Evolutionary conservation across 108 stramenopile genomes (phyloP).

Genomic region (Aurantiochytrium sp.): DNA sequence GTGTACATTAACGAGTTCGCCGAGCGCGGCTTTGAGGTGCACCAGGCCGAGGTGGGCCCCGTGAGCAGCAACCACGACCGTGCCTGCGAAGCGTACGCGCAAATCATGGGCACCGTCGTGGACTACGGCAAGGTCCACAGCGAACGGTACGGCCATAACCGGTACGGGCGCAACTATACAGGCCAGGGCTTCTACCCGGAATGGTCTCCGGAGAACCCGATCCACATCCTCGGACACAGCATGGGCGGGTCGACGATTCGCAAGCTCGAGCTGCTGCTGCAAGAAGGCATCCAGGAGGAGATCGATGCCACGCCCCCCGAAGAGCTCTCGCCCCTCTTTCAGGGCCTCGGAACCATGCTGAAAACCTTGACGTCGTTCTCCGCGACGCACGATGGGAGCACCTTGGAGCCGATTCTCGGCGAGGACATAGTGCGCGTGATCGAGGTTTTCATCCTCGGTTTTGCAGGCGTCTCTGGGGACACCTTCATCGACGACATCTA

Average conservation of each 20-base stretch:
- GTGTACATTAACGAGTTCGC: not conserved
- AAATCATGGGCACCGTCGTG: not conserved
- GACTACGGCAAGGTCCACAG: not conserved
- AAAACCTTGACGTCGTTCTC: not conserved
- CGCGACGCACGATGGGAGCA: not conserved
- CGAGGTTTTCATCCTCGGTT: not conserved
- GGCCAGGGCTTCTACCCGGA: not conserved
- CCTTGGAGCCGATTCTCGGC: not conserved
- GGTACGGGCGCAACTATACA: not conserved
- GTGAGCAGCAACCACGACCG: constrained; percentile 6
- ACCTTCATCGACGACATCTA: not conserved
- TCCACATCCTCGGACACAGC: not conserved
- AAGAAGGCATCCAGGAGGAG: not conserved
- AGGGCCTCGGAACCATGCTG: not conserved
- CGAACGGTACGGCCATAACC: not conserved
- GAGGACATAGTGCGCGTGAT: not conserved
- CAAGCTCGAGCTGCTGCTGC: not conserved
- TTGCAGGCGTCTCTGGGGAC: not conserved
- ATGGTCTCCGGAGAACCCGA: not conserved
- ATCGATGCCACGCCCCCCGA: not conserved
- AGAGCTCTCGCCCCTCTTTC: not conserved
- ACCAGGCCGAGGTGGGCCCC: not conserved
- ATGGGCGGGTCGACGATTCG: not conserved
- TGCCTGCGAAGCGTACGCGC: not conserved
- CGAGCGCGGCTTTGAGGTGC: not conserved